Conservation (phyloP, 345 rosid species). For the Excoecaria cochinchinensis region DNA sequence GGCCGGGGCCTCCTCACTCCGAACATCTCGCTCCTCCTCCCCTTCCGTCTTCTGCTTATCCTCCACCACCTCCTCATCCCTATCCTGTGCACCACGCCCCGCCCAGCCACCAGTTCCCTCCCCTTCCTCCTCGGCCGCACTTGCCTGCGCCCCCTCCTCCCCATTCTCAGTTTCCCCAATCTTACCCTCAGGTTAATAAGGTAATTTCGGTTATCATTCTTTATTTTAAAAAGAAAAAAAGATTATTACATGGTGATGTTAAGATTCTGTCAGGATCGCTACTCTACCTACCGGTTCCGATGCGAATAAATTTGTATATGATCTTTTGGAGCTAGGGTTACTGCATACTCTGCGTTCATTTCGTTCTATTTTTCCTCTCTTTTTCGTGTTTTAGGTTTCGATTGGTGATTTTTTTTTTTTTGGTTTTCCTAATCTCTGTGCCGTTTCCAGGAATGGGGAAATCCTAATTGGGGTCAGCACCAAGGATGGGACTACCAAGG, state of each 20-base stretch:
- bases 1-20: conserved; percentile 41
- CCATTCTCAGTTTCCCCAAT: conserved; percentile 36
- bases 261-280: background rate
- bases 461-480: conserved; percentile 61
- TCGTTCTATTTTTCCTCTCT: background rate
- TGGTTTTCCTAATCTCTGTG: background rate
- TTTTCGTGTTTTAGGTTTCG: background rate
- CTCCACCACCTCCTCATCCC: conserved; percentile 28
- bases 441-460: conserved; percentile 67
- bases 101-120: conserved; percentile 39
- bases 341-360: background rate
- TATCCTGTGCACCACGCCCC: conserved; percentile 35
- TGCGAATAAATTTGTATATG: background rate
- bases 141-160: conserved; percentile 27
- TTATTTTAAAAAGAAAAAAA: background rate
- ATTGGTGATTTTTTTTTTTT: background rate
- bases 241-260: background rate
- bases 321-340: background rate
- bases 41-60: conserved; percentile 37
- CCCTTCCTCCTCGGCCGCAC: conserved; percentile 38
- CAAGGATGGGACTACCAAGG: conserved; percentile 58
- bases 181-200: conserved; percentile 44
- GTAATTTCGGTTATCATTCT: conserved; percentile 20
- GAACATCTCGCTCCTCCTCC: conserved; percentile 23
- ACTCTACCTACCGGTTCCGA: background rate